phyloP scores from a whole-genome alignment of 371 early-diverging fungal genomes.

The Haplosporangium sp. region DNA sequence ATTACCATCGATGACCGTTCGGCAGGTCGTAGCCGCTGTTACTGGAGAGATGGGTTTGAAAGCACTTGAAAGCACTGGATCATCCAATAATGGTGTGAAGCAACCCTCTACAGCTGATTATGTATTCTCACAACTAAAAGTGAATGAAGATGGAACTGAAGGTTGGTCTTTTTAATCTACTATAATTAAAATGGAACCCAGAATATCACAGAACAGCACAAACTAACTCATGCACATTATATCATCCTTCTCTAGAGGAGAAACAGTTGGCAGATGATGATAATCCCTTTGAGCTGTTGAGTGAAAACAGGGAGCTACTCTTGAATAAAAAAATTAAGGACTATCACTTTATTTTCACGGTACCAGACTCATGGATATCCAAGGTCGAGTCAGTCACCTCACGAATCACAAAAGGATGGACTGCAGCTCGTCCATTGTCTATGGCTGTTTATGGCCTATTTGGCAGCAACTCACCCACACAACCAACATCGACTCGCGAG shows the following conservation, averaged over 20 bases:
- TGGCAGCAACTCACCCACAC: constrained; percentile 21
- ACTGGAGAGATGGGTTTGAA: constrained; percentile 50
- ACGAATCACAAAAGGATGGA: constrained; percentile 48
- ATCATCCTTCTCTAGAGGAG: constrained; percentile 20
- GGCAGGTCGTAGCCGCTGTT: constrained; percentile 36
- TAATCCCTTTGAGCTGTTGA: constrained; percentile 33
- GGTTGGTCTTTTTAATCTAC: constrained; percentile 19
- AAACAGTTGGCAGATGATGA: constrained; percentile 46
- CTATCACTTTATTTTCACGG: constrained; percentile 51
- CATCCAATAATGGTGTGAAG: constrained; percentile 6
- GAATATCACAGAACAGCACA: neutral
- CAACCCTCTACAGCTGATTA: constrained; percentile 29
- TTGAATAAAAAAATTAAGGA: constrained; percentile 47
- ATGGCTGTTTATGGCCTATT: constrained; percentile 56
- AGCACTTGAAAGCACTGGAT: constrained; percentile 18
- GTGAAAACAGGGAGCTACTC: constrained; percentile 38
- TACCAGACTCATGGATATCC: constrained; percentile 54
- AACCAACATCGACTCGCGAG: constrained; percentile 35
- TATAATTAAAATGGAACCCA: too few relatives aligned
- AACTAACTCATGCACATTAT: neutral
- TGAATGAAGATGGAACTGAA: constrained; percentile 38
- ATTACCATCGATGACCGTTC: constrained; percentile 36
- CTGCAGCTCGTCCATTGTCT: constrained; percentile 46
- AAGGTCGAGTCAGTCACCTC: constrained; percentile 55
- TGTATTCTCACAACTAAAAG: constrained; percentile 38